Percentiles rank a stretch among this genome's conserved stretches.
Evolutionary conservation across 2,329 filamentous ascomycete species (phyloP).

Genomic region (Sporothrix mexicana): DNA sequence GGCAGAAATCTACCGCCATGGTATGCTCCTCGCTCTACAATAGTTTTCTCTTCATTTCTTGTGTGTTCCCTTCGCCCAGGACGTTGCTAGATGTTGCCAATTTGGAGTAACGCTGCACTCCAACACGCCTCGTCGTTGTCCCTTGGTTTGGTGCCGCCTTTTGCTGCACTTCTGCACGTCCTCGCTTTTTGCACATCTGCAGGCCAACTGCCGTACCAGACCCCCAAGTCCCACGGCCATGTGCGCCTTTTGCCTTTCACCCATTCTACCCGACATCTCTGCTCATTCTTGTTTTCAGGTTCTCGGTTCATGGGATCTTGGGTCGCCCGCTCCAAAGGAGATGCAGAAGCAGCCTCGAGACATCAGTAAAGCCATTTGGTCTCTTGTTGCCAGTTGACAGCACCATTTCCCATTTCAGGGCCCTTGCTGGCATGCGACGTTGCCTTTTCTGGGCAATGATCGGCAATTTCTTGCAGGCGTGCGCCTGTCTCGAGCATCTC

Average conservation of each 20-base stretch:
- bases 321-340: constrained; percentile 5
- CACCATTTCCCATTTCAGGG: background rate
- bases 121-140: constrained; percentile 4
- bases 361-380: background rate
- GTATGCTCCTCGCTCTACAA: too few relatives aligned
- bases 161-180: background rate
- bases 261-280: constrained; percentile 5
- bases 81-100: background rate
- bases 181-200: background rate
- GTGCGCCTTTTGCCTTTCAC: background rate
- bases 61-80: background rate
- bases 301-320: constrained; percentile 12
- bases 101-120: constrained; percentile 11
- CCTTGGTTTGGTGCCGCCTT: background rate
- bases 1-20: too few relatives aligned
- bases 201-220: constrained; percentile 17
- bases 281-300: constrained; percentile 4
- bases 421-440: background rate
- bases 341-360: background rate
- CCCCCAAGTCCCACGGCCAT: background rate
- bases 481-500: background rate
- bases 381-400: background rate
- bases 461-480: background rate
- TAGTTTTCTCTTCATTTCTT: background rate
- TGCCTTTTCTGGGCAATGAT: constrained; percentile 10